A percentile compares a stretch with the other conserved stretches of the same genome.
phyloP scores from a whole-genome alignment of 2,329 filamentous ascomycete genomes.

The Aschersonia sp. region DNA sequence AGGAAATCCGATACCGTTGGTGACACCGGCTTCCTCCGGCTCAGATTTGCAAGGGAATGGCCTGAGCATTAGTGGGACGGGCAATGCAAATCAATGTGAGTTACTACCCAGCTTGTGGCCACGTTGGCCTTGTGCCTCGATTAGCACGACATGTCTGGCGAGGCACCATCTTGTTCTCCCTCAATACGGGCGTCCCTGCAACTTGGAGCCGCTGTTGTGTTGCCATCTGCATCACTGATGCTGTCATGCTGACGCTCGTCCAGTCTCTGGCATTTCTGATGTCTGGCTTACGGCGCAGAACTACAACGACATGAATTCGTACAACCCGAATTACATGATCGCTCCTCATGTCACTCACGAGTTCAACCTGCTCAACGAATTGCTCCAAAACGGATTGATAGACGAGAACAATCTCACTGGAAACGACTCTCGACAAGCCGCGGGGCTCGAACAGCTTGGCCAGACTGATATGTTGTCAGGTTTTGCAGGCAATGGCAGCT shows the following conservation, averaged over 20 bases:
- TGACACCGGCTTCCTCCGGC: constrained; percentile 55
- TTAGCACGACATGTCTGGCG: background rate
- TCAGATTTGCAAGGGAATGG: constrained; percentile 51
- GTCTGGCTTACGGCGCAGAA: constrained; percentile 70
- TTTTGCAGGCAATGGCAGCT: constrained; percentile 27
- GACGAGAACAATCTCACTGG: constrained; percentile 65
- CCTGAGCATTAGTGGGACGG: constrained; percentile 30
- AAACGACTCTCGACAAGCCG: constrained; percentile 42
- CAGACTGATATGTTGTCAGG: constrained; percentile 33
- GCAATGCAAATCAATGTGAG: constrained; percentile 60
- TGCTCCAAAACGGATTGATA: constrained; percentile 79
- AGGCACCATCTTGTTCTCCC: background rate
- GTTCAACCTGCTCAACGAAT: constrained; percentile 93
- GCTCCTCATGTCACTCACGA: constrained; percentile 85
- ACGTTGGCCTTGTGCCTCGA: background rate
- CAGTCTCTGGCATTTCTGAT: constrained; percentile 68
- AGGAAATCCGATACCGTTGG: constrained; percentile 47
- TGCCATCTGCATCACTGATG: background rate
- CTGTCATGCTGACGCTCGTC: constrained; percentile 3
- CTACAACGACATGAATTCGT: constrained; percentile 88
- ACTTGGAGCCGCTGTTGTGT: background rate
- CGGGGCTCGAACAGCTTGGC: constrained; percentile 24
- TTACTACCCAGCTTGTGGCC: constrained; percentile 4
- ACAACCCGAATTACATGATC: constrained; percentile 92
- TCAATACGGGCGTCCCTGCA: background rate